Percentiles rank a stretch among this genome's conserved stretches.
Evolutionary conservation across 2,329 filamentous ascomycete species (phyloP).

Genomic region (Dothistroma pini): DNA sequence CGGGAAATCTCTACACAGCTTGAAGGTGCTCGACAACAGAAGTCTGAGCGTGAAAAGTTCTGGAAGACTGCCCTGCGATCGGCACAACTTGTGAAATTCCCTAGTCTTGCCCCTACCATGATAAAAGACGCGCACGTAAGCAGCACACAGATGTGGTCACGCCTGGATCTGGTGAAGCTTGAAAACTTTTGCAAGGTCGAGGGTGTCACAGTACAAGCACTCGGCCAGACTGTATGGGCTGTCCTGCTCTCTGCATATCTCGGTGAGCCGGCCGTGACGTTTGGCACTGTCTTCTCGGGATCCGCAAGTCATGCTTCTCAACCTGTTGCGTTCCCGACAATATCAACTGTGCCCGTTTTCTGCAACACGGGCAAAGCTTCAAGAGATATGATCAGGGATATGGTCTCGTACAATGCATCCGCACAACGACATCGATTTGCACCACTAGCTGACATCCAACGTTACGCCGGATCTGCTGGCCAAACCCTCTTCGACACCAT

Average conservation of each 20-base stretch:
- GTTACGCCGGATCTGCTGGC: constrained; percentile 63
- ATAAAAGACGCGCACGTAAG: constrained; percentile 35
- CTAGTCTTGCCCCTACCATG: constrained; percentile 64
- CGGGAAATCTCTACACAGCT: constrained; percentile 42
- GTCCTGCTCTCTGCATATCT: constrained; percentile 70
- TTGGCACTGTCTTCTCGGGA: constrained; percentile 78
- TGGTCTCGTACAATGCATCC: constrained; percentile 63
- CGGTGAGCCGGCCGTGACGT: constrained; percentile 69
- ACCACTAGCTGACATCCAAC: constrained; percentile 68
- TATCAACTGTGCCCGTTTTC: constrained; percentile 74
- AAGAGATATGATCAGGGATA: constrained; percentile 54
- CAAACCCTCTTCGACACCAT: constrained; percentile 76
- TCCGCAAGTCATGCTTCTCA: constrained; percentile 59
- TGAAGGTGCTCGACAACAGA: constrained; percentile 8
- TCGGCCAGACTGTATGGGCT: constrained; percentile 75
- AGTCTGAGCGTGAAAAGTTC: constrained; percentile 42
- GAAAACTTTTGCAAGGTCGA: constrained; percentile 53
- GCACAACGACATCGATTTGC: constrained; percentile 69
- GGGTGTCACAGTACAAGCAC: constrained; percentile 71
- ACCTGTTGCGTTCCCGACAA: constrained; percentile 67
- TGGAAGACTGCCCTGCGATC: constrained; percentile 54
- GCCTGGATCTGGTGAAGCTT: constrained; percentile 46
- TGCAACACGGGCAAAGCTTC: constrained; percentile 56
- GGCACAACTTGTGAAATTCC: constrained; percentile 62
- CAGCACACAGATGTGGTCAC: constrained; percentile 39